phyloP scores from a whole-genome alignment of 148 eudicot species.

The Bassia scoparia region DNA sequence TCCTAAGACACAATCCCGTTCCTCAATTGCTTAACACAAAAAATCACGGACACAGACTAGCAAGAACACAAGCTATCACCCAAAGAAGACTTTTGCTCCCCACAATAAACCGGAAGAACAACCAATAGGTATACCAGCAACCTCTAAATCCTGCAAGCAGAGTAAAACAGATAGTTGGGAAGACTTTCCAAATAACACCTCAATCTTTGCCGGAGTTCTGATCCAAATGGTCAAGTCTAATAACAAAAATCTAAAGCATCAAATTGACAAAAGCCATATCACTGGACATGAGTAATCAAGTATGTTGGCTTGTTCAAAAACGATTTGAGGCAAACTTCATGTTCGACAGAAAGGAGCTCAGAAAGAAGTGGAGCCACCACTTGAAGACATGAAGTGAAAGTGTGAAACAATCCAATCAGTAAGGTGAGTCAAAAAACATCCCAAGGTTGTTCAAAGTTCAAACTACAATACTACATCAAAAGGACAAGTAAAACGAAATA shows the following conservation, averaged over 20 bases:
- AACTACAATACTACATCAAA: too few relatives aligned
- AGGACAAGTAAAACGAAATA: neutral
- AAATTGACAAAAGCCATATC: neutral
- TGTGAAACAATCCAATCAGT: neutral
- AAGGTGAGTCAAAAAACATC: neutral
- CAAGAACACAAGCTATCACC: neutral
- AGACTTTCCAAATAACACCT: neutral
- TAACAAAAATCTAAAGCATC: neutral
- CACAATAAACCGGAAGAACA: neutral
- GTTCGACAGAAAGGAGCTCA: neutral
- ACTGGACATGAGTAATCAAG: constrained; percentile 7
- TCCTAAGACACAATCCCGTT: neutral
- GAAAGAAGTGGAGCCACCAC: neutral
- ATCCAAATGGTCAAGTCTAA: constrained; percentile 4
- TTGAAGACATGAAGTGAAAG: too few relatives aligned
- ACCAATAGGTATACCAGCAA: neutral
- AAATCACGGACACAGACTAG: neutral
- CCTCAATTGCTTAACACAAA: neutral
- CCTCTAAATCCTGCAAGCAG: neutral
- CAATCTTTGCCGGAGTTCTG: neutral
- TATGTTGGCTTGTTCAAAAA: neutral
- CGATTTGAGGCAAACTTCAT: neutral
- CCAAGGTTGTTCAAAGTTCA: neutral
- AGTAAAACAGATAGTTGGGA: constrained; percentile 7
- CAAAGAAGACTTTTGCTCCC: neutral